These are phyloP conservation scores for Phytopythium aichiense DNA, from an alignment of 352 stramenopile genomes.

Conservation along the genomic window DNA sequence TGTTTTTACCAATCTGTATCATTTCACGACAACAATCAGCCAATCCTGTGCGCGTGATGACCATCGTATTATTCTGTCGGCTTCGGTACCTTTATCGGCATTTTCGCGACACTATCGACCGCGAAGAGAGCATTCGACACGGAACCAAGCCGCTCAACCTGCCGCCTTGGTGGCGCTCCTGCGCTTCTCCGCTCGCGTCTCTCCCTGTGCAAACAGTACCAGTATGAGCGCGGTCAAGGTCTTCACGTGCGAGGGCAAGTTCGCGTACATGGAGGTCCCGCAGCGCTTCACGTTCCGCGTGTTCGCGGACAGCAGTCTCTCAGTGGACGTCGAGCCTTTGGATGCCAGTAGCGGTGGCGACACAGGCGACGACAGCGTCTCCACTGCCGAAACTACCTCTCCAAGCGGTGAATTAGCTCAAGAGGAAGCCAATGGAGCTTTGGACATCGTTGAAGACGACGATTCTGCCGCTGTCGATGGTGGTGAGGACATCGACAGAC, in stretches of 20 bases:
- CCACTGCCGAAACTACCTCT: background rate
- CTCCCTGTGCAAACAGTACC: background rate
- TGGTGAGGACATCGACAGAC: background rate
- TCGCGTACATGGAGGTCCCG: slow-evolving; percentile 22
- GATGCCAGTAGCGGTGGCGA: background rate
- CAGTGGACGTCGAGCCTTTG: slow-evolving; percentile 19
- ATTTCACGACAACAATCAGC: background rate
- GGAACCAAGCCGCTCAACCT: background rate
- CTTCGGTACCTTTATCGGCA: background rate
- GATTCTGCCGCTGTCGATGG: background rate
- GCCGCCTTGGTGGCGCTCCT: background rate
- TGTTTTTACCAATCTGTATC: background rate
- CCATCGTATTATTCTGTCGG: slow-evolving; percentile 2
- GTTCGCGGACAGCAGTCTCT: slow-evolving; percentile 30
- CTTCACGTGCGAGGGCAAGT: slow-evolving; percentile 35
- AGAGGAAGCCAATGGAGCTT: background rate
- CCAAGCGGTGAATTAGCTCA: too few species aligned
- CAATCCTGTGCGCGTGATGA: background rate
- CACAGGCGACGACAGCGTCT: background rate
- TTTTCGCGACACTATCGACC: background rate
- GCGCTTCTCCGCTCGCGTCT: background rate
- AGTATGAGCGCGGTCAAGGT: slow-evolving; percentile 17
- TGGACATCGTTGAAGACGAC: background rate
- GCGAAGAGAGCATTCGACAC: background rate
- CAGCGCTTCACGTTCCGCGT: slow-evolving; percentile 33